A percentile compares a stretch with the other conserved stretches of the same genome.
Evolutionary conservation across 768 basidiomycete species (phyloP).

Genomic region (Boletales sp.): DNA sequence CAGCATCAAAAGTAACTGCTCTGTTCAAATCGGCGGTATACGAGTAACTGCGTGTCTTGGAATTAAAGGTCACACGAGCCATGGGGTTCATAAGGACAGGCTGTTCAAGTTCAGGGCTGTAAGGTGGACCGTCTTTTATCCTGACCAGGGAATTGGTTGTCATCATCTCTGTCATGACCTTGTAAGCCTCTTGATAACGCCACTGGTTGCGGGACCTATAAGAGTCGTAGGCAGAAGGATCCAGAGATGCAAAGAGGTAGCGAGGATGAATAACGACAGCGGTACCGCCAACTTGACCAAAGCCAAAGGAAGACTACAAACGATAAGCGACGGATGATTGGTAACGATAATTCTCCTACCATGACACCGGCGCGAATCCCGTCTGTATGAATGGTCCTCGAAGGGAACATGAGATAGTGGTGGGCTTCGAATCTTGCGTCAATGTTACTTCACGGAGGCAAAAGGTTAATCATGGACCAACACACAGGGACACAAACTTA

Average conservation of each 20-base stretch:
- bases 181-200: slow-evolving; percentile 74
- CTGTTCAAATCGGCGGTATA: slow-evolving; percentile 66
- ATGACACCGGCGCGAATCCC: slow-evolving; percentile 85
- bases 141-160: slow-evolving; percentile 89
- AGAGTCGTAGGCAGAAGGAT: slow-evolving; percentile 70
- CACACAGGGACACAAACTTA: slow-evolving; percentile 41
- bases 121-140: slow-evolving; percentile 93
- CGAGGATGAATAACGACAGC: slow-evolving; percentile 88
- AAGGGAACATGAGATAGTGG: slow-evolving; percentile 94
- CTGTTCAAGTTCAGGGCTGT: slow-evolving; percentile 78
- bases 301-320: slow-evolving; percentile 85
- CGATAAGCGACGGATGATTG: neutral
- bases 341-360: slow-evolving; percentile 45
- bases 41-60: slow-evolving; percentile 83
- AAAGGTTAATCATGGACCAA: neutral
- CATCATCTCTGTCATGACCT: slow-evolving; percentile 95
- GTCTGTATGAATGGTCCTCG: slow-evolving; percentile 92
- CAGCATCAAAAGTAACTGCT: slow-evolving; percentile 48
- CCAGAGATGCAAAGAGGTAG: slow-evolving; percentile 81
- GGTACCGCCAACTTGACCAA: slow-evolving; percentile 97
- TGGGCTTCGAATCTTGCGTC: slow-evolving; percentile 90
- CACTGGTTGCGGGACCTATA: slow-evolving; percentile 68
- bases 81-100: slow-evolving; percentile 89
- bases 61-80: slow-evolving; percentile 77
- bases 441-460: slow-evolving; percentile 61